Percentiles rank a stretch among this genome's conserved stretches.
Evolutionary conservation across 2,329 filamentous ascomycete species (phyloP).

Genomic region (Colletotrichum plurivorum): DNA sequence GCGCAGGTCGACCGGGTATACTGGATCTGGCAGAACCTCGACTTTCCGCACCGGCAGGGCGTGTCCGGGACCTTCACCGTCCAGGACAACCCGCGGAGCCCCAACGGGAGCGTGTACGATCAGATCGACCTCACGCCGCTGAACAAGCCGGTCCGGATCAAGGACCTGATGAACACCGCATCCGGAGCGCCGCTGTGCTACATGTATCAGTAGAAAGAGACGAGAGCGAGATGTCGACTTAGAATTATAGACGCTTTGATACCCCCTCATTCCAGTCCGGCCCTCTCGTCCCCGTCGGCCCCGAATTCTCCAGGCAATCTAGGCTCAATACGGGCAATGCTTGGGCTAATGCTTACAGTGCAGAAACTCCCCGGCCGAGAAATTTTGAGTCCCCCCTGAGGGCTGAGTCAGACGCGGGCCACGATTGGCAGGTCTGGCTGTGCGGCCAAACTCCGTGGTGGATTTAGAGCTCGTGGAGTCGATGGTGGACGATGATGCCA

Average conservation of each 20-base stretch:
- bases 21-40: slow-evolving; percentile 64
- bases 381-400: no score
- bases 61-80: slow-evolving; percentile 59
- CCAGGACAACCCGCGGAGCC: slow-evolving; percentile 55
- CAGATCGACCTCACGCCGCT: slow-evolving; percentile 50
- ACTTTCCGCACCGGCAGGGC: slow-evolving; percentile 54
- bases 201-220: slow-evolving; percentile 50
- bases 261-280: neutral
- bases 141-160: slow-evolving; percentile 51
- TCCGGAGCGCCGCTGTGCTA: slow-evolving; percentile 60
- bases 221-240: neutral
- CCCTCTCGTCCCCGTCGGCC: neutral
- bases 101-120: slow-evolving; percentile 59
- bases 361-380: no score
- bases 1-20: slow-evolving; percentile 62
- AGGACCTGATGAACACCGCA: slow-evolving; percentile 56
- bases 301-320: no score
- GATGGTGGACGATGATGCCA: no score
- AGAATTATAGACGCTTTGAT: slow-evolving; percentile 9
- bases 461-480: no score
- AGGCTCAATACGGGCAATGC: no score
- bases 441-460: no score
- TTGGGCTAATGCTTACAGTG: no score
- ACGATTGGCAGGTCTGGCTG: no score
- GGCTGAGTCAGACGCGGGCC: no score